Evolutionary conservation across 2,329 filamentous ascomycete genomes (phyloP), one percentile per base, ranked within the genome.

Genomic region (Penicillium brevicompactum): DNA sequence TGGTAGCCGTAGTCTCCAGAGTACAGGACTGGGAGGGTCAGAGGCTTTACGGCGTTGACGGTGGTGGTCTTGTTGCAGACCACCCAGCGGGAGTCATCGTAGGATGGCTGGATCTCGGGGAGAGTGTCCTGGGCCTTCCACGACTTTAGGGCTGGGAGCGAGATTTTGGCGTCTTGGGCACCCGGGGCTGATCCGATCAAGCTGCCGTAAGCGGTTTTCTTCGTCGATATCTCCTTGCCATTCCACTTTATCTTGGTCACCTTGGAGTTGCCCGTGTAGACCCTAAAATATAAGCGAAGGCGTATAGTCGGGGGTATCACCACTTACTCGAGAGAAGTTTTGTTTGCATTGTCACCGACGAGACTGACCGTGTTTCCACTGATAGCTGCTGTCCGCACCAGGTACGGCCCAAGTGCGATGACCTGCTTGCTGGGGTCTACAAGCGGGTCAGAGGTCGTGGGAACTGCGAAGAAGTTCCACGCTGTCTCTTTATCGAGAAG

Each of bases 391-490:
- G 63, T 73, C 34, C 78, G 71, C n/a, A 79, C 75, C 5, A 79
- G 68, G 56, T 79, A 78, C 1, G 77, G 76, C 1, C 77, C 77
- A 2, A 75, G 60, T 18, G 79, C 74, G 40, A 80, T 70, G 14
- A 79, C 73, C 34, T 84, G 80, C 57, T 82, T 66, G 47, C 77
- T 61, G 0, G 79, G 72, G 1, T 68, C 66, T 16, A 82, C 76
- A 40, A 72, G 68, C 0, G 82, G 82, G 51, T 79, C 71, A 1
- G 61, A 63, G 0, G 77, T 78, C 8, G 77, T 78, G 2, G 80
- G 62, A 3, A 82, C 78, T 2, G 82, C 82, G 71, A 81, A 85
- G 64, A 85, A 83, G 5, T 78, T 80, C 78, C 80, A 85, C 1
- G 81, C 83, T 0, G 81, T 78, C 10, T 76, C 67, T 21, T 79